These are phyloP conservation scores for Hymenoscyphus fraxineus DNA, from an alignment of 2,329 filamentous ascomycete species.

Conservation along the genomic window DNA sequence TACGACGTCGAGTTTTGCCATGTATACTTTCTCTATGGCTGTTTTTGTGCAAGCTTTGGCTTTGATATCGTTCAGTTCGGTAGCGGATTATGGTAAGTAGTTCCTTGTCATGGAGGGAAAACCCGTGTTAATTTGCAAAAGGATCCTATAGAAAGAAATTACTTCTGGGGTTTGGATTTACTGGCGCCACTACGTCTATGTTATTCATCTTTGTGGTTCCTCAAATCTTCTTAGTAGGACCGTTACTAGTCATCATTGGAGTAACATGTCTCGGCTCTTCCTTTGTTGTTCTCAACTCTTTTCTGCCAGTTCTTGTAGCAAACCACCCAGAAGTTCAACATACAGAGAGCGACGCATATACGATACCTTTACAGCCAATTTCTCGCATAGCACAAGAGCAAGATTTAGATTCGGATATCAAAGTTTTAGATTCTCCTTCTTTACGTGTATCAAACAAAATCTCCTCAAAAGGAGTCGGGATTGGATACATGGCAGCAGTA, in stretches of 20 bases:
- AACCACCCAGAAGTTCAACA: constrained; percentile 58
- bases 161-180: constrained; percentile 74
- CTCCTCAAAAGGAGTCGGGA: constrained; percentile 87
- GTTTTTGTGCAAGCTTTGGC: constrained; percentile 83
- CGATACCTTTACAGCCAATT: constrained; percentile 19
- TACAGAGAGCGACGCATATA: constrained; percentile 7
- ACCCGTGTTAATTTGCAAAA: constrained; percentile 14
- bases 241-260: constrained; percentile 77
- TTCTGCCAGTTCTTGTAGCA: constrained; percentile 82
- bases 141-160: constrained; percentile 78
- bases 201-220: constrained; percentile 76
- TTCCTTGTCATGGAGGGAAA: neutral
- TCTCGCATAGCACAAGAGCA: constrained; percentile 6
- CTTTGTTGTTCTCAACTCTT: constrained; percentile 92
- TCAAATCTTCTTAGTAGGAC: constrained; percentile 72
- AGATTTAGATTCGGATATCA: neutral
- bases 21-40: constrained; percentile 95
- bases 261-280: constrained; percentile 94
- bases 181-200: constrained; percentile 83
- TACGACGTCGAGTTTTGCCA: constrained; percentile 93
- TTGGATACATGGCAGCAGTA: constrained; percentile 83
- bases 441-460: constrained; percentile 82
- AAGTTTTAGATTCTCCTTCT: constrained; percentile 54
- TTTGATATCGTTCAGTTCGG: constrained; percentile 92
- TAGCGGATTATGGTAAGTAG: constrained; percentile 75